Percentiles rank a stretch among this genome's conserved stretches.
phyloP scores from a whole-genome alignment of 2,329 filamentous ascomycete genomes.

The Thermoascus crustaceus region DNA sequence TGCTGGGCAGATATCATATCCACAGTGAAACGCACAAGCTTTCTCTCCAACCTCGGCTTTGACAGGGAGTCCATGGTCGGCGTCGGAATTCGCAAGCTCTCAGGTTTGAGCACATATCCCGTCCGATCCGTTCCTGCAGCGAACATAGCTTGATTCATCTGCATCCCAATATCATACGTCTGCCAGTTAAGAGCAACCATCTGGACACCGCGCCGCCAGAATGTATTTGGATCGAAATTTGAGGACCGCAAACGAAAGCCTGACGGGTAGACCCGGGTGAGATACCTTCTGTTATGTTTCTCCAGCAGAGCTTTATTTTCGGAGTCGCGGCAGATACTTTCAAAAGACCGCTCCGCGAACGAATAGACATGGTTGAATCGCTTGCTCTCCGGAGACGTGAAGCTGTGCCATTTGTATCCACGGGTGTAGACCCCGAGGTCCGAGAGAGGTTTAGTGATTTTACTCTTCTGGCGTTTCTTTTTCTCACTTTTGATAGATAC shows the following conservation, averaged over 20 bases:
- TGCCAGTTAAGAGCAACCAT: slow-evolving; percentile 99
- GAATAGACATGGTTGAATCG: slow-evolving; percentile 93
- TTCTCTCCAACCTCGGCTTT: slow-evolving; percentile 60
- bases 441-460: slow-evolving; percentile 75
- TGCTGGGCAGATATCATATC: slow-evolving; percentile 91
- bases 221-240: slow-evolving; percentile 89
- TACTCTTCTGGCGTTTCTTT: slow-evolving; percentile 61
- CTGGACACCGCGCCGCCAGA: slow-evolving; percentile 92
- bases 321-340: slow-evolving; percentile 66
- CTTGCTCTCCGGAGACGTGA: slow-evolving; percentile 69
- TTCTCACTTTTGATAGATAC: slow-evolving; percentile 51
- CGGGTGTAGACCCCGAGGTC: slow-evolving; percentile 74
- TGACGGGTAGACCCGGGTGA: slow-evolving; percentile 92
- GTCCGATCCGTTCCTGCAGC: slow-evolving; percentile 76
- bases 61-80: slow-evolving; percentile 13
- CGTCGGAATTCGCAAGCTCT: slow-evolving; percentile 56
- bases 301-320: slow-evolving; percentile 72
- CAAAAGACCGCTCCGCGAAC: slow-evolving; percentile 82
- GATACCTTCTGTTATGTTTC: slow-evolving; percentile 80
- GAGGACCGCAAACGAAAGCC: slow-evolving; percentile 73
- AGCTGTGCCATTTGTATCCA: slow-evolving; percentile 76
- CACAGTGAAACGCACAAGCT: slow-evolving; percentile 75
- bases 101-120: slow-evolving; percentile 90
- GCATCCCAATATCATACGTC: slow-evolving; percentile 90
- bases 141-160: slow-evolving; percentile 97